phyloP scores from a whole-genome alignment of 2,329 filamentous ascomycete species.

The Xylariaceae sp. region DNA sequence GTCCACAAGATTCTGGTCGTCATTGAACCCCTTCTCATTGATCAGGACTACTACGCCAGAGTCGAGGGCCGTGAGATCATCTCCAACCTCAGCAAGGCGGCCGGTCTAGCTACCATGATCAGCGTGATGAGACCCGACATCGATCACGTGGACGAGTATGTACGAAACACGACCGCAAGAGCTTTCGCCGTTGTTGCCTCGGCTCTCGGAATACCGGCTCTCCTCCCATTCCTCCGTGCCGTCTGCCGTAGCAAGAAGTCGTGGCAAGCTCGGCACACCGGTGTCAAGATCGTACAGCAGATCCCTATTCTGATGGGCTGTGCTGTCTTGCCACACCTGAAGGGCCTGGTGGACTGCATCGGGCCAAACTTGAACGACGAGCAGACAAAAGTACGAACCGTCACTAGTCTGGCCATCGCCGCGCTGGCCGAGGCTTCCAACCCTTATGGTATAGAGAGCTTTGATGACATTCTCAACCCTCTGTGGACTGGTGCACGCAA shows the following conservation, averaged over 20 bases:
- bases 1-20: conserved; percentile 98
- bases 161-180: conserved; percentile 92
- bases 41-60: conserved; percentile 98
- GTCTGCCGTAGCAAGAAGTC: conserved; percentile 98
- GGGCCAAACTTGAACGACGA: conserved; percentile 94
- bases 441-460: conserved; percentile 98
- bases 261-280: conserved; percentile 95
- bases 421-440: conserved; percentile 93
- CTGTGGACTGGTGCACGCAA: conserved; percentile 95
- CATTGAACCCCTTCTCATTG: conserved; percentile 97
- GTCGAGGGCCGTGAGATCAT: conserved; percentile 98
- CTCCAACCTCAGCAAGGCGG: conserved; percentile 93
- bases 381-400: conserved; percentile 94
- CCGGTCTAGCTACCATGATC: conserved; percentile 97
- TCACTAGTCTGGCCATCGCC: conserved; percentile 89
- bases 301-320: conserved; percentile 99
- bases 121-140: conserved; percentile 99
- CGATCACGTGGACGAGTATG: conserved; percentile 96
- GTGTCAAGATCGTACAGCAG: conserved; percentile 98
- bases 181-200: conserved; percentile 97
- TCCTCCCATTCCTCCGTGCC: conserved; percentile 88
- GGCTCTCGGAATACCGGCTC: conserved; percentile 87
- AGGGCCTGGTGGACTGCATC: conserved; percentile 93
- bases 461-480: conserved; percentile 94
- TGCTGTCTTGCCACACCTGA: conserved; percentile 88